A percentile compares a stretch with the other conserved stretches of the same genome.
phyloP scores from a whole-genome alignment of 192 early-diverging fungal genomes.

The Gamsiella multidivaricata region DNA sequence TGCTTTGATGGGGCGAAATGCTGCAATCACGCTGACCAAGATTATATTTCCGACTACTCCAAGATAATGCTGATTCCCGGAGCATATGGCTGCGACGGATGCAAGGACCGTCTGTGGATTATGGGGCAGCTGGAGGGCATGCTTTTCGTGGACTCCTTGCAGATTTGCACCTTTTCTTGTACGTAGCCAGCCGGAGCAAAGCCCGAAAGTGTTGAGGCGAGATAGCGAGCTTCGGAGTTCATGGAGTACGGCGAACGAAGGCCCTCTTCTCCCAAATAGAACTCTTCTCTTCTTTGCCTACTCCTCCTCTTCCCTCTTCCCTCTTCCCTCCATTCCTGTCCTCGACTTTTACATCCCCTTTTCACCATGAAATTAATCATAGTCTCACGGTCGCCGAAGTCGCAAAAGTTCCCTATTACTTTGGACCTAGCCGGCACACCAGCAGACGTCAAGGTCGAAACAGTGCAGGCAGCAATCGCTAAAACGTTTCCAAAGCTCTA shows the following conservation, averaged over 20 bases:
- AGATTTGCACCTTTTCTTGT: too few species aligned
- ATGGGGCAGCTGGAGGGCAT: too few species aligned
- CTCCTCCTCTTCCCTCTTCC: neutral
- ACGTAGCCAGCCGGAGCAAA: conserved; percentile 3
- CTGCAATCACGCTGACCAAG: too few species aligned
- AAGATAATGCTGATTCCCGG: too few species aligned
- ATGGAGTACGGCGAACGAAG: too few species aligned
- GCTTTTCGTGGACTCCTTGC: too few species aligned
- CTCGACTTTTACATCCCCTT: neutral
- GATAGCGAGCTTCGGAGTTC: neutral
- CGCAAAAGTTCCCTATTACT: conserved; percentile 62
- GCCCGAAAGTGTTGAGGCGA: neutral
- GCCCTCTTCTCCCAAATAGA: neutral
- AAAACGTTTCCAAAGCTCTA: conserved; percentile 72
- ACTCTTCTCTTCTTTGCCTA: neutral
- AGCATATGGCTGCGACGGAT: too few species aligned
- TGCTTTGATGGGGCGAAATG: too few species aligned
- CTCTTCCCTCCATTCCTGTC: neutral
- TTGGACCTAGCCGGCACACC: conserved; percentile 67
- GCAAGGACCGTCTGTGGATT: too few species aligned
- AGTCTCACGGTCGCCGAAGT: conserved; percentile 51
- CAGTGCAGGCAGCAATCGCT: conserved; percentile 77
- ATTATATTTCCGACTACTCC: too few species aligned
- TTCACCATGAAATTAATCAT: conserved; percentile 65
- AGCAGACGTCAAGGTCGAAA: conserved; percentile 69